Conservation (phyloP, 202 grass and related monocot species). For the Dendrocalamus latiflorus region DNA sequence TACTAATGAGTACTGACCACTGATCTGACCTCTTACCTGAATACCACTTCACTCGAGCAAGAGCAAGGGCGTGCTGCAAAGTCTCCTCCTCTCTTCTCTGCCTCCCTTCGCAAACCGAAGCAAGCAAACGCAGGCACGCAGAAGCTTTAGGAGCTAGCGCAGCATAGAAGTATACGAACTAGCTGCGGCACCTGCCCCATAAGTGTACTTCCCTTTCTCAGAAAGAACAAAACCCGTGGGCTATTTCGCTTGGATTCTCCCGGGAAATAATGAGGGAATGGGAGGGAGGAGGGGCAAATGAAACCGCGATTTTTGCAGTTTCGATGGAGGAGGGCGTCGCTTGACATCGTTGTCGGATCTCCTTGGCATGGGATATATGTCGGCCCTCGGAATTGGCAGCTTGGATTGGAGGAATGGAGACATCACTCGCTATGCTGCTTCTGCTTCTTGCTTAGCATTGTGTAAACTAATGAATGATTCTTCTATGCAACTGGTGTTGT, state of each 20-base stretch:
- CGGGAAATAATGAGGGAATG: not conserved
- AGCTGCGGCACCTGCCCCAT: not conserved
- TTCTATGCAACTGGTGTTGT: not conserved
- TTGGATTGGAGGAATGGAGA: not conserved
- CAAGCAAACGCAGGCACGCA: not conserved
- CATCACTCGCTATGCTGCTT: not conserved
- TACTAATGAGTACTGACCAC: not conserved
- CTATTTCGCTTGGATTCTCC: conserved; percentile 27
- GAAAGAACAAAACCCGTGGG: conserved; percentile 27
- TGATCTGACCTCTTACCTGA: conserved; percentile 18
- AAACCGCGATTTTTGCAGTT: conserved; percentile 18
- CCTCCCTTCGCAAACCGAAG: not conserved
- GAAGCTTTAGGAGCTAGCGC: not conserved
- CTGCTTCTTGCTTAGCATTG: not conserved
- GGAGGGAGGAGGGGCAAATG: not conserved
- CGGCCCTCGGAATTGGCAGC: conserved; percentile 35
- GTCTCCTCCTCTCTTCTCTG: not conserved
- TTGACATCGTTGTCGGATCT: conserved; percentile 43
- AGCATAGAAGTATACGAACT: not conserved
- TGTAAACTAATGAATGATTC: not conserved
- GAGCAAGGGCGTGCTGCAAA: not conserved
- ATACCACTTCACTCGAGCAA: not conserved
- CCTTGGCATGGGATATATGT: conserved; percentile 38
- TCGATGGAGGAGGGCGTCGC: not conserved
- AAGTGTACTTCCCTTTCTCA: not conserved